phyloP scores from a whole-genome alignment of 176 grass and related monocot genomes.

The Hordeum vulgare region DNA sequence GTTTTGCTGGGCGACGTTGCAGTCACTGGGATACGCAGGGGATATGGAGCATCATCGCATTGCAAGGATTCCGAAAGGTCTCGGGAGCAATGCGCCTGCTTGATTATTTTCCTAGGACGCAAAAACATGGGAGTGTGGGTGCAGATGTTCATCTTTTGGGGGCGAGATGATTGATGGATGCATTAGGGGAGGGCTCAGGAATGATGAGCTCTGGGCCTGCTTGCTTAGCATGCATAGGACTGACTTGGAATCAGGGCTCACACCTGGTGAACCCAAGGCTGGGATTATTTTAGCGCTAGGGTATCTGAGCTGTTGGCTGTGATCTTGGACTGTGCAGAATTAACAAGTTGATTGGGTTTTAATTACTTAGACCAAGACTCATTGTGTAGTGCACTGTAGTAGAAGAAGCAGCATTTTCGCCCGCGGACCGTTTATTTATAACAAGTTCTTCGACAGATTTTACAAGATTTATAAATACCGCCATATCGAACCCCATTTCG shows the following conservation, averaged over 20 bases:
- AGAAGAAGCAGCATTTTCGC: slow-evolving; percentile 1
- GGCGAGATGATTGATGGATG: slow-evolving; percentile 27
- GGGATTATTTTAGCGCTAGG: background rate
- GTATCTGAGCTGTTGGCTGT: slow-evolving; percentile 5
- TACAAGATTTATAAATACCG: background rate
- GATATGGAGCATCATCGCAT: background rate
- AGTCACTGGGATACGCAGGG: background rate
- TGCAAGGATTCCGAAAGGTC: slow-evolving; percentile 8
- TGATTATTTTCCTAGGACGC: slow-evolving; percentile 6
- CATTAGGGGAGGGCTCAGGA: slow-evolving; percentile 8
- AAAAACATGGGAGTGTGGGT: slow-evolving; percentile 15
- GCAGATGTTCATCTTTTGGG: slow-evolving; percentile 39
- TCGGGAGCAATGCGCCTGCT: background rate
- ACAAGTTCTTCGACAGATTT: background rate
- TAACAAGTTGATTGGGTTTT: background rate
- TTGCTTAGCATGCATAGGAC: slow-evolving; percentile 1
- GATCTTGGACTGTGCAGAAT: slow-evolving; percentile 7
- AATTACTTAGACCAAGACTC: slow-evolving; percentile 17
- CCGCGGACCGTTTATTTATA: background rate
- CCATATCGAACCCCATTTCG: background rate
- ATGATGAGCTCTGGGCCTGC: slow-evolving; percentile 30
- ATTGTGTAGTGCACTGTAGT: background rate
- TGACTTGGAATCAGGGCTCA: slow-evolving; percentile 20
- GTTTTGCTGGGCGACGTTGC: background rate
- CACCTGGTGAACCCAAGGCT: slow-evolving; percentile 4